phyloP scores from a whole-genome alignment of 225 moss, liverwort and hornwort species.

The Sphagnum contortum region DNA sequence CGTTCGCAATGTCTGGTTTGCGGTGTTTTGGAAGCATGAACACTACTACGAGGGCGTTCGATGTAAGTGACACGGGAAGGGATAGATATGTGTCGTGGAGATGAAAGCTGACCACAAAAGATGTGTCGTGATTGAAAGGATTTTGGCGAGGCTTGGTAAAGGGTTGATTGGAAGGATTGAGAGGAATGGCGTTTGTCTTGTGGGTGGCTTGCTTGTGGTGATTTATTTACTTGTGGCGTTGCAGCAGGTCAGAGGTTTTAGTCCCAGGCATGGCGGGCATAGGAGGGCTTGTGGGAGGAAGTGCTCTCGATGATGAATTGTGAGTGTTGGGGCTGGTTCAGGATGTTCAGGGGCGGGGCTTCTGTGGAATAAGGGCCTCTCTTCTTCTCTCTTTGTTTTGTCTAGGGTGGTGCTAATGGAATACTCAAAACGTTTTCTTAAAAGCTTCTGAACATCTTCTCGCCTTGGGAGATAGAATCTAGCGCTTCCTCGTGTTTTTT shows the following conservation, averaged over 20 bases:
- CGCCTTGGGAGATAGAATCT: not conserved
- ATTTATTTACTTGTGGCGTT: slow-evolving; percentile 89
- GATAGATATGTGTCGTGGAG: no score
- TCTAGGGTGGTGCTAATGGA: slow-evolving; percentile 11
- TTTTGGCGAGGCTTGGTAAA: no score
- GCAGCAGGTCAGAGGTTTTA: slow-evolving; percentile 99
- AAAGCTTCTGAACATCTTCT: not conserved
- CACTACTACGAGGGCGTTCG: no score
- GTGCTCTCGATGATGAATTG: slow-evolving; percentile 99
- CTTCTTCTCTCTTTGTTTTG: slow-evolving; percentile 17
- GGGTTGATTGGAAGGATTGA: no score
- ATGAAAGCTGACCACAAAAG: no score
- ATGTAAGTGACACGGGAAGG: no score
- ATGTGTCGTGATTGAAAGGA: no score
- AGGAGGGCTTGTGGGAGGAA: slow-evolving; percentile 99
- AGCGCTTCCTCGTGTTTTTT: not conserved
- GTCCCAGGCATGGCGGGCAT: slow-evolving; percentile 99
- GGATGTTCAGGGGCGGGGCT: slow-evolving; percentile 79
- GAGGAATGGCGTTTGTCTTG: slow-evolving; percentile 14
- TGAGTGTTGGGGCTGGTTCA: slow-evolving; percentile 93
- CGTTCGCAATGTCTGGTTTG: no score
- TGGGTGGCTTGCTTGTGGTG: slow-evolving; percentile 64
- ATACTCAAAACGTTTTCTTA: slow-evolving; percentile 5
- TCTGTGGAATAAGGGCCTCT: slow-evolving; percentile 61
- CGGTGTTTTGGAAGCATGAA: no score